Conservation (phyloP, 345 rosid species). For the Eucalyptus viminalis region DNA sequence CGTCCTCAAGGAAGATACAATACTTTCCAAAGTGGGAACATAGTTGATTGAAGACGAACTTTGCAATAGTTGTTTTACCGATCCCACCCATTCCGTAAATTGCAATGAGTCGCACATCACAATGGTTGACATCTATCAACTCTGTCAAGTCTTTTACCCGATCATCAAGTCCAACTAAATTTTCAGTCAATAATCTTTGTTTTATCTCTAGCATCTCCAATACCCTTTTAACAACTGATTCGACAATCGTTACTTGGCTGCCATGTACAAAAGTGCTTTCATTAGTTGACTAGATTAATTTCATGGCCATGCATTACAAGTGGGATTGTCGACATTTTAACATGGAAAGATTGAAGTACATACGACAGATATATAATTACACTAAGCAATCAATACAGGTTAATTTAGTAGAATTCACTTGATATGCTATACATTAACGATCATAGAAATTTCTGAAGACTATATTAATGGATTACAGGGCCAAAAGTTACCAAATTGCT, state of each 20-base stretch:
- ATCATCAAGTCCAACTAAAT: neutral
- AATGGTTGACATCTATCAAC: neutral
- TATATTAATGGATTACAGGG: neutral
- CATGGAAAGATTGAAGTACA: neutral
- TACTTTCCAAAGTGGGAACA: neutral
- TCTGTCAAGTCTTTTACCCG: neutral
- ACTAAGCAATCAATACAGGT: fast-evolving
- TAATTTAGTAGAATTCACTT: no score
- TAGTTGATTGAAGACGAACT: neutral
- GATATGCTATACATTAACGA: neutral
- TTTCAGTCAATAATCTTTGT: neutral
- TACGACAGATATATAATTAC: no score
- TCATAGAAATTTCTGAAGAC: no score
- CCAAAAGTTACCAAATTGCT: neutral
- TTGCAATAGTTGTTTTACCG: neutral
- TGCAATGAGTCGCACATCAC: neutral
- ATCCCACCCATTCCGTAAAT: neutral
- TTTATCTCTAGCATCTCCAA: neutral
- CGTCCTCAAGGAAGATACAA: slow-evolving; percentile 5
- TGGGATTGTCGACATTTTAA: neutral
- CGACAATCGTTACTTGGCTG: neutral
- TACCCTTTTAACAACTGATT: fast-evolving
- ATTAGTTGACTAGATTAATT: neutral
- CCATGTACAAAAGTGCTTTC: neutral
- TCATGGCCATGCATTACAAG: fast-evolving